Conservation (phyloP, 2,329 filamentous ascomycete genomes). For the Aurifilum marmelostoma region DNA sequence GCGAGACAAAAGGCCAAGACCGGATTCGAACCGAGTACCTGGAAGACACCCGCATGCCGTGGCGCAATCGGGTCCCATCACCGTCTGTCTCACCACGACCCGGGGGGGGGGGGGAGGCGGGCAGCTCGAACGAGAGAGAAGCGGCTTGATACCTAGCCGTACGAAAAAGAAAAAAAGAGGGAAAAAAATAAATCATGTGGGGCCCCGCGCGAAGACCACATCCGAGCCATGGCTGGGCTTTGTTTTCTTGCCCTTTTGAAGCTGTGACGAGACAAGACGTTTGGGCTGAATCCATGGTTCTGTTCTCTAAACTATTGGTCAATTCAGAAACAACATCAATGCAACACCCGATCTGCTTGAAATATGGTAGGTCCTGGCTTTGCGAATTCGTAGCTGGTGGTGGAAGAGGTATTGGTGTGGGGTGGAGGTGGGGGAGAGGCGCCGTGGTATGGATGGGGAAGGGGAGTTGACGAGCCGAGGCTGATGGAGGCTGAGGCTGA, state of each 20-base stretch:
- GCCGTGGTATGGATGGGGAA: neutral
- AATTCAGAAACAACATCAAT: neutral
- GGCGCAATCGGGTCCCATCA: neutral
- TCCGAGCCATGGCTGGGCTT: neutral
- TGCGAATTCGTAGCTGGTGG: neutral
- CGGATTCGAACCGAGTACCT: neutral
- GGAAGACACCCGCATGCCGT: slow-evolving; percentile 1
- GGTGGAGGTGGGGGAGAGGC: neutral
- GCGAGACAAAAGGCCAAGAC: neutral
- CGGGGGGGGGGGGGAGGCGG: too few species aligned
- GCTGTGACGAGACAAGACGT: slow-evolving; percentile 3
- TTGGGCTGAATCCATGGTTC: neutral
- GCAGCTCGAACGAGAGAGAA: neutral
- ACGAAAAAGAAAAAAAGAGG: neutral
- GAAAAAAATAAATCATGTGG: neutral
- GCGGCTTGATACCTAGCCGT: neutral
- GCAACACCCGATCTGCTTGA: neutral
- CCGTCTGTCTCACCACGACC: neutral
- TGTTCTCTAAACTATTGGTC: neutral
- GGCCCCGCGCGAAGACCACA: neutral
- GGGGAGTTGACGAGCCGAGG: neutral
- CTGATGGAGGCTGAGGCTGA: neutral
- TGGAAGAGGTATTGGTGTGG: neutral
- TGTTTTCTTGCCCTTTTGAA: neutral
- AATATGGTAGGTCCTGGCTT: neutral